phyloP scores from a whole-genome alignment of 2,329 filamentous ascomycete genomes.

The Moelleriella libera region DNA sequence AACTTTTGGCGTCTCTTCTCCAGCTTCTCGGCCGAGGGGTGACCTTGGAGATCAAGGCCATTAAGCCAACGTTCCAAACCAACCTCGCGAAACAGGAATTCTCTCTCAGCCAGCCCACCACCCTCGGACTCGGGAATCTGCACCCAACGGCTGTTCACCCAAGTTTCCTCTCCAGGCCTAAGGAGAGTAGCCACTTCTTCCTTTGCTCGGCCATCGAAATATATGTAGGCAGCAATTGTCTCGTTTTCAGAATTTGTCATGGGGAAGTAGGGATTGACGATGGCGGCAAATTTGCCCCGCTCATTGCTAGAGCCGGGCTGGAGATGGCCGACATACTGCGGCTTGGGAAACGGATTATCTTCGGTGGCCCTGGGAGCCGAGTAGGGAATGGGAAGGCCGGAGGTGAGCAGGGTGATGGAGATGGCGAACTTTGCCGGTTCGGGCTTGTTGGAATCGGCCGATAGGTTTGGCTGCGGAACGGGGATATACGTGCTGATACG shows the following conservation, averaged over 20 bases:
- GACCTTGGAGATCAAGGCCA: slow-evolving; percentile 84
- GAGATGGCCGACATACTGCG: slow-evolving; percentile 65
- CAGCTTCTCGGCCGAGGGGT: slow-evolving; percentile 77
- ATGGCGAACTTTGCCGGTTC: slow-evolving; percentile 96
- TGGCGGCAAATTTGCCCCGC: slow-evolving; percentile 31
- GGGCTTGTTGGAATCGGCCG: slow-evolving; percentile 50
- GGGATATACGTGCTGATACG: slow-evolving; percentile 96
- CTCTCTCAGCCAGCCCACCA: slow-evolving; percentile 85
- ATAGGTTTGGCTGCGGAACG: slow-evolving; percentile 73
- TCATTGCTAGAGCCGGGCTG: slow-evolving; percentile 35
- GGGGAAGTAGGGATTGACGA: slow-evolving; percentile 77
- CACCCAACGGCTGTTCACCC: slow-evolving; percentile 98
- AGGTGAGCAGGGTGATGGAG: slow-evolving; percentile 88
- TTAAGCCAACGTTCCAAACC: slow-evolving; percentile 94
- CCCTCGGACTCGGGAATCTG: slow-evolving; percentile 84
- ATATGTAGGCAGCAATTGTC: slow-evolving; percentile 96
- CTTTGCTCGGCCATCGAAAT: slow-evolving; percentile 90
- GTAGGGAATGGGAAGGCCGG: slow-evolving; percentile 80
- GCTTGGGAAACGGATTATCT: slow-evolving; percentile 65
- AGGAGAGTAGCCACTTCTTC: slow-evolving; percentile 94
- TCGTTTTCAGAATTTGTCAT: slow-evolving; percentile 89
- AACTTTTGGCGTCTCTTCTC: slow-evolving; percentile 79
- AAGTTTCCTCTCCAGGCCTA: slow-evolving; percentile 88
- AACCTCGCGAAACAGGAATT: slow-evolving; percentile 95
- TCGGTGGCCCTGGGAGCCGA: slow-evolving; percentile 71